Evolutionary conservation across 2,329 filamentous ascomycete genomes (phyloP).

Genomic region (Colletotrichum nymphaeae): DNA sequence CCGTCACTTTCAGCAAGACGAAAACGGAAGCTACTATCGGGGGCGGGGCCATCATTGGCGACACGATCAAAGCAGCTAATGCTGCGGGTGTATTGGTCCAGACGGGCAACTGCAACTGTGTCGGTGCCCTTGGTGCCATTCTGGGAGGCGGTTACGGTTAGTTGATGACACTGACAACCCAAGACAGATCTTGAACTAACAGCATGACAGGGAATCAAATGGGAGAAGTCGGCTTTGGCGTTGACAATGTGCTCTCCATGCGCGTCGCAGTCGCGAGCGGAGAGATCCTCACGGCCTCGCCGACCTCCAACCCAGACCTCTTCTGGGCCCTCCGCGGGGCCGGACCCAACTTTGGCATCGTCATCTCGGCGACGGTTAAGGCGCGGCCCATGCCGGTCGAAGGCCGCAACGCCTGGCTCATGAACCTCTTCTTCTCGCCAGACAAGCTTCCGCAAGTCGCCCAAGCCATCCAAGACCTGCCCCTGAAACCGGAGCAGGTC

Average conservation of each 20-base stretch:
- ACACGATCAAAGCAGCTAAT: slow-evolving; percentile 22
- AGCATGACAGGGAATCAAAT: slow-evolving; percentile 19
- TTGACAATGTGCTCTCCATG: slow-evolving; percentile 48
- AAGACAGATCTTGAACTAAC: background rate
- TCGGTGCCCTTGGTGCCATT: slow-evolving; percentile 38
- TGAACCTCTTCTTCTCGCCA: slow-evolving; percentile 39
- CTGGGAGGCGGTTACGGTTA: slow-evolving; percentile 37
- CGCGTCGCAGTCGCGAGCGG: slow-evolving; percentile 44
- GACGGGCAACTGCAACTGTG: slow-evolving; percentile 43
- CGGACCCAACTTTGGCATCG: slow-evolving; percentile 62
- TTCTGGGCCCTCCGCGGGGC: slow-evolving; percentile 63
- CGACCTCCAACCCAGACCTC: slow-evolving; percentile 48
- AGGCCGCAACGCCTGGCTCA: slow-evolving; percentile 41
- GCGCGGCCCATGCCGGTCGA: slow-evolving; percentile 46
- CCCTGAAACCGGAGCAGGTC: slow-evolving; percentile 47
- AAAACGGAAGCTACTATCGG: slow-evolving; percentile 35
- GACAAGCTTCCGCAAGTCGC: slow-evolving; percentile 45
- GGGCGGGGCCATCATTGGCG: slow-evolving; percentile 33
- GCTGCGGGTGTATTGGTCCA: slow-evolving; percentile 26
- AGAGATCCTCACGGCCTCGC: slow-evolving; percentile 39
- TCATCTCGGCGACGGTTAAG: slow-evolving; percentile 57
- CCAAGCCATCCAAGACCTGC: slow-evolving; percentile 49
- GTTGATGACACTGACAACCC: background rate
- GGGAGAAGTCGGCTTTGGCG: slow-evolving; percentile 36
- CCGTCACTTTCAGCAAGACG: slow-evolving; percentile 35